Evolutionary conservation across 257 asterid genomes (phyloP).

Genomic region (Salvia rosmarinus): DNA sequence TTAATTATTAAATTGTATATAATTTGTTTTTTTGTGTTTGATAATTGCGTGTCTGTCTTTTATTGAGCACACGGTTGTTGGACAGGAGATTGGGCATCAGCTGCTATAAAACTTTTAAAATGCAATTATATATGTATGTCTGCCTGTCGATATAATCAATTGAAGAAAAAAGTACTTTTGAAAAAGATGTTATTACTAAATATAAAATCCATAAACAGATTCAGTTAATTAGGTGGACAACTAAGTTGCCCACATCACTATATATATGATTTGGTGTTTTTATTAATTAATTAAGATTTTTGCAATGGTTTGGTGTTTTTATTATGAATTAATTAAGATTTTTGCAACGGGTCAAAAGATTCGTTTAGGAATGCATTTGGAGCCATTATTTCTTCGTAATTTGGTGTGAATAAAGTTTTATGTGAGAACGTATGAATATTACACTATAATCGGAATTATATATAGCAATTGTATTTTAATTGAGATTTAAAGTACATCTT

Average conservation of each 20-base stretch:
- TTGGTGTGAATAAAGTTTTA: too few species aligned
- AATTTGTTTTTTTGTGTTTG: neutral
- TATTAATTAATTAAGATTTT: neutral
- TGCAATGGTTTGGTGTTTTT: neutral
- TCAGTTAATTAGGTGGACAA: neutral
- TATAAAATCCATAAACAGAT: neutral
- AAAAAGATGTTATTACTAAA: conserved; percentile 8
- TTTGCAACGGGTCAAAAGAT: too few species aligned
- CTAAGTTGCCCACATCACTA: neutral
- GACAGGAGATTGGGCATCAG: neutral
- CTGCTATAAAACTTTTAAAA: neutral
- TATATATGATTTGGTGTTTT: neutral
- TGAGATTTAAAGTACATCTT: too few species aligned
- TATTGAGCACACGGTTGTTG: conserved; percentile 19
- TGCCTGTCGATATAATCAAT: neutral
- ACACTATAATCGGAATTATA: too few species aligned
- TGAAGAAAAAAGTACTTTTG: neutral
- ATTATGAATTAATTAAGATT: neutral
- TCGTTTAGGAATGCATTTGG: too few species aligned
- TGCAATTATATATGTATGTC: neutral
- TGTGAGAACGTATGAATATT: too few species aligned
- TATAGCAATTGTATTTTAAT: too few species aligned
- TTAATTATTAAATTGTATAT: neutral
- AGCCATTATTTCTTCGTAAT: neutral
- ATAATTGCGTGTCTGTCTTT: neutral